These are phyloP conservation scores for Globisporangium nagaii DNA, from an alignment of 352 stramenopile genomes.

Conservation along the genomic window DNA sequence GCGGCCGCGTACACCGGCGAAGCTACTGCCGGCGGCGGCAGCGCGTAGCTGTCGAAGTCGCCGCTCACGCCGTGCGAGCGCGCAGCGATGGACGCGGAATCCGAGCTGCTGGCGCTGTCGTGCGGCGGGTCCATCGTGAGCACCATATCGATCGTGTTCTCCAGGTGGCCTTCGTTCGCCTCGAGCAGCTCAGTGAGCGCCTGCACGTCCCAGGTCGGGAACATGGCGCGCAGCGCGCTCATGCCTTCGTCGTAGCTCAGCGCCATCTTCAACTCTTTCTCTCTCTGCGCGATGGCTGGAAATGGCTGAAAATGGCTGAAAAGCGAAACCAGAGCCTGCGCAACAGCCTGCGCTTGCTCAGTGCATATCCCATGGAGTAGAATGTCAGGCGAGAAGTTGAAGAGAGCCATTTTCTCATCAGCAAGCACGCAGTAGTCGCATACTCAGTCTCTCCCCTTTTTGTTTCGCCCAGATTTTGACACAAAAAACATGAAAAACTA, in stretches of 20 bases:
- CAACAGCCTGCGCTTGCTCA: too few species aligned
- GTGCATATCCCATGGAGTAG: too few species aligned
- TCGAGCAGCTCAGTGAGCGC: slow-evolving; percentile 59
- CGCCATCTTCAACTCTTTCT: slow-evolving; percentile 32
- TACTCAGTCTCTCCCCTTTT: too few species aligned
- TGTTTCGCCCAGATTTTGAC: too few species aligned
- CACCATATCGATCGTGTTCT: slow-evolving; percentile 70
- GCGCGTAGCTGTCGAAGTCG: neutral
- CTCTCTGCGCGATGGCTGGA: neutral
- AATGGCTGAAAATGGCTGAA: too few species aligned
- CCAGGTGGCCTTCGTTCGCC: slow-evolving; percentile 57
- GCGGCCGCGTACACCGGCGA: neutral
- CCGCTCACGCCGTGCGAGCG: neutral
- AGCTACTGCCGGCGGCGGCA: neutral
- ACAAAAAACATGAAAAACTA: too few species aligned
- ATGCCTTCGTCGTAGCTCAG: slow-evolving; percentile 58
- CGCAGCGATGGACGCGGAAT: slow-evolving; percentile 4
- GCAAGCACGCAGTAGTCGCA: too few species aligned
- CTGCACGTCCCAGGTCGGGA: slow-evolving; percentile 64
- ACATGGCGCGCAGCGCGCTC: slow-evolving; percentile 62
- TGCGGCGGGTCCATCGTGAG: slow-evolving; percentile 56
- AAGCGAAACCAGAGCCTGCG: too few species aligned
- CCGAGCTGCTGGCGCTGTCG: neutral
- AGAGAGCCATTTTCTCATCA: too few species aligned
- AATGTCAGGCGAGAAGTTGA: too few species aligned